Conservation (phyloP, 805 yeast species). For the Saturnispora ahearnii region DNA sequence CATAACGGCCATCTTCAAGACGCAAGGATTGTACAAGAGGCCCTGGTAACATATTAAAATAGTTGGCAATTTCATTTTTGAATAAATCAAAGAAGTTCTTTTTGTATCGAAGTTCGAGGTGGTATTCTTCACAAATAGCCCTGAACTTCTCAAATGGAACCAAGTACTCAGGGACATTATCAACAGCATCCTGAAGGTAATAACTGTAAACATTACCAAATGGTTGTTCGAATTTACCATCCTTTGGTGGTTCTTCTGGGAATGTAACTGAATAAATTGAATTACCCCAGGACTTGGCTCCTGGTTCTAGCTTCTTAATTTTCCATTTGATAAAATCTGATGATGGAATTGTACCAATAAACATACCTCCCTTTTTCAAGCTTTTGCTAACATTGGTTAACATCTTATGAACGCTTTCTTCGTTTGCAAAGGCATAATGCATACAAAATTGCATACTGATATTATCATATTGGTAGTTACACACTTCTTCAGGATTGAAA, state of each 20-base stretch:
- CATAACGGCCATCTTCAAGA: conserved; percentile 71
- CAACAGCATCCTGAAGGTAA: conserved; percentile 85
- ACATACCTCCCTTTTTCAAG: conserved; percentile 72
- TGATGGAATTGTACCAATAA: conserved; percentile 91
- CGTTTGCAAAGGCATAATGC: conserved; percentile 91
- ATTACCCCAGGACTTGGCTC: conserved; percentile 73
- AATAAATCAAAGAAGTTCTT: conserved; percentile 78
- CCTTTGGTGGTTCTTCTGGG: conserved; percentile 67
- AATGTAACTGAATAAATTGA: conserved; percentile 73
- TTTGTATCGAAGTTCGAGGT: conserved; percentile 59
- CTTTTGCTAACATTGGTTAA: conserved; percentile 69
- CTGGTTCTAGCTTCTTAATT: conserved; percentile 41
- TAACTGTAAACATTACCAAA: conserved; percentile 81
- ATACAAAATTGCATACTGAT: conserved; percentile 89
- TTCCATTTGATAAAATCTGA: conserved; percentile 73
- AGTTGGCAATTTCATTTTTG: conserved; percentile 65
- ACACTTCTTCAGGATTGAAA: conserved; percentile 47
- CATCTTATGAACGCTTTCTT: conserved; percentile 64
- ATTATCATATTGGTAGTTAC: conserved; percentile 68
- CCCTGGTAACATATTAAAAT: conserved; percentile 48
- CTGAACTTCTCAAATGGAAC: conserved; percentile 89
- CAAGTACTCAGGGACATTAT: conserved; percentile 92
- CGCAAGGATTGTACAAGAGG: conserved; percentile 56
- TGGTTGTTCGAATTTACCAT: conserved; percentile 63
- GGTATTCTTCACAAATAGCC: conserved; percentile 75